Evolutionary conservation across 2,329 filamentous ascomycete genomes (phyloP).

Genomic region (Colletotrichum sansevieriae): DNA sequence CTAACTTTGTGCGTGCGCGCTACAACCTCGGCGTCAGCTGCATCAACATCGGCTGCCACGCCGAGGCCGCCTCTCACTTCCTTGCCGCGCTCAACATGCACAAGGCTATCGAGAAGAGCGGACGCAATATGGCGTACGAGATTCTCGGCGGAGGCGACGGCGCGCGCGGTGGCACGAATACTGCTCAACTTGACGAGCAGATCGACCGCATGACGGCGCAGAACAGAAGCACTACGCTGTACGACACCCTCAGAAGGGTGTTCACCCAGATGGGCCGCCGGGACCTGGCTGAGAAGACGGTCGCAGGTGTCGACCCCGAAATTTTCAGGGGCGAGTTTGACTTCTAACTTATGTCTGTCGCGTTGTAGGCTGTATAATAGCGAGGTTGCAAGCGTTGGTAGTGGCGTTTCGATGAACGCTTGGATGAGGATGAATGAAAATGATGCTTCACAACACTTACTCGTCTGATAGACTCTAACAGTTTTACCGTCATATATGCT

Average conservation of each 20-base stretch:
- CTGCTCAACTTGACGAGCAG: constrained; percentile 71
- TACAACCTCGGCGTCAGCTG: constrained; percentile 98
- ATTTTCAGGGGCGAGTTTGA: constrained; percentile 92
- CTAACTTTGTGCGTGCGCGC: constrained; percentile 95
- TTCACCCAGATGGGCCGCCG: constrained; percentile 95
- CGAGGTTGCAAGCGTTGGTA: neutral
- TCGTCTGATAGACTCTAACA: neutral
- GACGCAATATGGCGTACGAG: constrained; percentile 85
- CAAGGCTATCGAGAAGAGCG: constrained; percentile 89
- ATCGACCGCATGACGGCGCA: constrained; percentile 91
- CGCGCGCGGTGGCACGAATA: constrained; percentile 56
- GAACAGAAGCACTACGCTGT: constrained; percentile 96
- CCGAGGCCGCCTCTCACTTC: constrained; percentile 92
- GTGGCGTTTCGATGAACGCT: neutral
- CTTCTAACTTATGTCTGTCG: constrained; percentile 64
- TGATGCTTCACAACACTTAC: neutral
- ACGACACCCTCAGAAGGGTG: constrained; percentile 93
- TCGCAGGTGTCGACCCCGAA: constrained; percentile 91
- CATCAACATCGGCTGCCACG: constrained; percentile 97
- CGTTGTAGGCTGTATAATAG: constrained; percentile 6
- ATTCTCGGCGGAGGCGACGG: constrained; percentile 71
- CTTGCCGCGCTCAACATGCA: constrained; percentile 95
- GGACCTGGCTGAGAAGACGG: constrained; percentile 89
- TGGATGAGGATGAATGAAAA: constrained; percentile 2
- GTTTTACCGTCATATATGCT: neutral